Conservation (phyloP, 116 monocot species). For the Papilionanthe hybrid region DNA sequence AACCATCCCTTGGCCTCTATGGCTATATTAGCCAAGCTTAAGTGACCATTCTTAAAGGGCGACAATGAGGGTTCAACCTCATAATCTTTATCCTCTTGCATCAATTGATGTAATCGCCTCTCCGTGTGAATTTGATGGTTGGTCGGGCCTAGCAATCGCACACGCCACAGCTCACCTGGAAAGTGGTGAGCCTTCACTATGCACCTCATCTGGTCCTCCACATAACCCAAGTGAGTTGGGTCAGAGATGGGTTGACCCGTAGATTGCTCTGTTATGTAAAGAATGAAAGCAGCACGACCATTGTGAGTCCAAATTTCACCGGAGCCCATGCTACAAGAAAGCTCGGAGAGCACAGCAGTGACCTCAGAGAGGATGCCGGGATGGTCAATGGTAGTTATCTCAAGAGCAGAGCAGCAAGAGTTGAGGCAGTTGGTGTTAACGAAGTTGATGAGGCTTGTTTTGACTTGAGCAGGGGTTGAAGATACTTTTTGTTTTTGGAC, state of each 20-base stretch:
- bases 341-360: constrained; percentile 28
- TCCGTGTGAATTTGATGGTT: constrained; percentile 35
- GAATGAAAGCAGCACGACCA: constrained; percentile 32
- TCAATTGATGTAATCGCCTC: constrained; percentile 63
- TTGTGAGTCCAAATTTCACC: constrained; percentile 60
- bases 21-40: constrained; percentile 3
- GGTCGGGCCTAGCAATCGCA: constrained; percentile 19
- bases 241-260: constrained; percentile 18
- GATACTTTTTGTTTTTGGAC: neutral
- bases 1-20: constrained; percentile 12
- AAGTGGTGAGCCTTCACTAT: constrained; percentile 37
- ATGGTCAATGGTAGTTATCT: constrained; percentile 39
- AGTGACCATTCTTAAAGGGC: constrained; percentile 20
- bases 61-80: constrained; percentile 19
- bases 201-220: constrained; percentile 37
- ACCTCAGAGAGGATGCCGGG: constrained; percentile 64
- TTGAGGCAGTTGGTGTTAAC: constrained; percentile 23
- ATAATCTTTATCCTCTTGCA: constrained; percentile 44
- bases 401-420: constrained; percentile 26
- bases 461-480: neutral
- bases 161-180: constrained; percentile 16
- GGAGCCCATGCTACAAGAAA: constrained; percentile 27
- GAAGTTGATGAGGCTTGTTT: constrained; percentile 48
- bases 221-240: constrained; percentile 10
- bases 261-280: constrained; percentile 22